Base-by-base conservation (phyloP, 2,329 filamentous ascomycete genomes). In the Apiospora sp. region DNA sequence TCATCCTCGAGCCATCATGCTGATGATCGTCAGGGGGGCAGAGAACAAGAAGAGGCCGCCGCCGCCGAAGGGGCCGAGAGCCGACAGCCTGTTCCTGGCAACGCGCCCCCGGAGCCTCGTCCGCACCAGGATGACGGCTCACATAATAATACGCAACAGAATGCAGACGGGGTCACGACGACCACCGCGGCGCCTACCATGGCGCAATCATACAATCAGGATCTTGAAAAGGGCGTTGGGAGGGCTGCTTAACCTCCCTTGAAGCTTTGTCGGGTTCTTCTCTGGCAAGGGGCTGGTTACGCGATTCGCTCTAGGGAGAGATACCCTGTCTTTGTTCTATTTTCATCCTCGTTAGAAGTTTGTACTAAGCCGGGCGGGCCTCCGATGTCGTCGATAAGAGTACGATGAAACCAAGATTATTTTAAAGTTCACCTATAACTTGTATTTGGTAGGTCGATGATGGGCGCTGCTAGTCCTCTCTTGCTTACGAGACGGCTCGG, bases 341-440 rank as follows among this genome's bases (percentile, higher is more conserved):
- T 64, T 64, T 64, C 34, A 34, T 64, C 58, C 19, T n/a, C 58
- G 19, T 41, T 64, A 19, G 58, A 41, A 64, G 58, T 41, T 64
- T 64, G 34, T 41, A 64, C 22, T 41, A 22, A 24, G 16, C 54
- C 30, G 54, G 30, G 10, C 16, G 16, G 54, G 19, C 10, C 10
- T 64, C 16, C 30, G 34, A 64, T 27, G 16, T 41, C 58, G 16
- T 41, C 34, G 22, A 41, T 41, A 41, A 41, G 58, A 41, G 19
- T 41, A 24, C 34, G 34, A 64, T 37, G 34, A 41, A 64, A 64
- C 58, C 14, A 41, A 34, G 19, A 14, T 12, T 10, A n/a, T n/a
- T 41, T 41, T 41, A 64, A n/a, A 41, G 34, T 41, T 64, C 14
- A n/a, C 4, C 22, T 41, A 64, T 16, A 34, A 22, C 19, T 64